phyloP scores from a whole-genome alignment of 140 eudicot genomes.

The Stevia rebaudiana region DNA sequence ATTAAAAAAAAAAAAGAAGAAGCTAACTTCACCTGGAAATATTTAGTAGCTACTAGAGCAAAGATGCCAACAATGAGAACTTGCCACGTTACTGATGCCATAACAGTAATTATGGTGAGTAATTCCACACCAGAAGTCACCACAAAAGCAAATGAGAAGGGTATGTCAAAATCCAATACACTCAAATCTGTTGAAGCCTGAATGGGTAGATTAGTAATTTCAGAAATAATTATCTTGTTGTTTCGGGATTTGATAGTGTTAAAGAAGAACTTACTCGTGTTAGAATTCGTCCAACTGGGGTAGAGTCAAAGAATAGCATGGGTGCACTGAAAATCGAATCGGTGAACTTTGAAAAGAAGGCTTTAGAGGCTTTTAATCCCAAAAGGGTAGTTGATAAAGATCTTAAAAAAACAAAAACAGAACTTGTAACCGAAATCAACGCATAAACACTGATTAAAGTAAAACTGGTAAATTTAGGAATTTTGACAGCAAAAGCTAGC shows the following conservation, averaged over 20 bases:
- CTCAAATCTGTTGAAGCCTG: conserved; percentile 88
- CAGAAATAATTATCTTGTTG: neutral
- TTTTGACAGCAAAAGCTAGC: conserved; percentile 60
- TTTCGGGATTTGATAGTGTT: neutral
- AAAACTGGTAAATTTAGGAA: conserved; percentile 38
- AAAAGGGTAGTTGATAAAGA: conserved; percentile 40
- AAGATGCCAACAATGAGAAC: conserved; percentile 62
- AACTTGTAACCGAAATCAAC: conserved; percentile 37
- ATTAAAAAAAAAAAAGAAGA: neutral
- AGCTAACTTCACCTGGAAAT: conserved; percentile 46
- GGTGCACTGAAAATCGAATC: conserved; percentile 60
- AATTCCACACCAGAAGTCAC: conserved; percentile 36
- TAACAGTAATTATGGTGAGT: conserved; percentile 38
- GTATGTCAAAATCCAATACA: conserved; percentile 68
- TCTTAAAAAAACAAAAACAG: conserved; percentile 51
- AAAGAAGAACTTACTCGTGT: conserved; percentile 46
- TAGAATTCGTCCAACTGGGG: conserved; percentile 85
- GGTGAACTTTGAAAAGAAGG: conserved; percentile 48
- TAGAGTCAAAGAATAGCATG: conserved; percentile 85
- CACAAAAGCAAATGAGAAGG: conserved; percentile 36
- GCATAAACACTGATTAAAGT: conserved; percentile 49
- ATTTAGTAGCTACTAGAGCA: conserved; percentile 44
- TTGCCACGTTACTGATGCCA: conserved; percentile 89
- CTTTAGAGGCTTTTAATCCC: conserved; percentile 70
- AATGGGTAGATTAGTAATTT: too few species aligned